Percentiles rank a stretch among this genome's conserved stretches.
These are phyloP conservation scores for Vigna hirtella DNA, from an alignment of 306 rosid species.

Conservation along the genomic window DNA sequence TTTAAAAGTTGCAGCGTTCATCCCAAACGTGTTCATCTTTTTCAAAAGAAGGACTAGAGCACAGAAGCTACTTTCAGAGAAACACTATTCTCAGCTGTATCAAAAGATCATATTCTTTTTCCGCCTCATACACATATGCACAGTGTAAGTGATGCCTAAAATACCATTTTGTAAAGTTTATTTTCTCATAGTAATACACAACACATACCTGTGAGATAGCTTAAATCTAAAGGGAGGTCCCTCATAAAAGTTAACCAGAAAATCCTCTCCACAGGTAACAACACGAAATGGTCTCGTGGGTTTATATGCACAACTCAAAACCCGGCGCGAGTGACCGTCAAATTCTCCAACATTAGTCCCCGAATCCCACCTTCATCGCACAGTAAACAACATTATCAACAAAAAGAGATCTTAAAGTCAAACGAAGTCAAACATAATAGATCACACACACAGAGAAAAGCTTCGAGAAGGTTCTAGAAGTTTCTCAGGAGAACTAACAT, in stretches of 20 bases:
- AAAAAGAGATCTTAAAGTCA: background rate
- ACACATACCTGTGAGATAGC: constrained; percentile 76
- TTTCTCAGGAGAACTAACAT: constrained; percentile 36
- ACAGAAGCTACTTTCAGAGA: background rate
- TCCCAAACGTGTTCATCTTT: background rate
- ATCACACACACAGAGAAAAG: background rate
- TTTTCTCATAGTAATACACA: background rate
- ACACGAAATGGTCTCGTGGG: constrained; percentile 92
- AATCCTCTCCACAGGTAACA: constrained; percentile 94
- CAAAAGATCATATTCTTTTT: background rate
- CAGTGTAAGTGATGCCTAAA: background rate
- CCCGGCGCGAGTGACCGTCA: constrained; percentile 92
- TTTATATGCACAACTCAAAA: constrained; percentile 92
- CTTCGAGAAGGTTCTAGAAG: background rate
- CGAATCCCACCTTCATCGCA: constrained; percentile 77
- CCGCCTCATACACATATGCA: too few species aligned
- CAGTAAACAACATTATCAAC: background rate
- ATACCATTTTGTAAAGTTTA: background rate
- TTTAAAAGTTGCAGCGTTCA: background rate
- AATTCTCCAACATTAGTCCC: constrained; percentile 97
- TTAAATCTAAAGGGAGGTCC: constrained; percentile 97
- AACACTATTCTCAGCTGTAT: background rate
- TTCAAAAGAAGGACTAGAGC: background rate
- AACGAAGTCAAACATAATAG: background rate
- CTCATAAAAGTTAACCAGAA: constrained; percentile 88